Base-by-base conservation (phyloP, 306 rosid genomes). In the Mucuna pruriens region DNA sequence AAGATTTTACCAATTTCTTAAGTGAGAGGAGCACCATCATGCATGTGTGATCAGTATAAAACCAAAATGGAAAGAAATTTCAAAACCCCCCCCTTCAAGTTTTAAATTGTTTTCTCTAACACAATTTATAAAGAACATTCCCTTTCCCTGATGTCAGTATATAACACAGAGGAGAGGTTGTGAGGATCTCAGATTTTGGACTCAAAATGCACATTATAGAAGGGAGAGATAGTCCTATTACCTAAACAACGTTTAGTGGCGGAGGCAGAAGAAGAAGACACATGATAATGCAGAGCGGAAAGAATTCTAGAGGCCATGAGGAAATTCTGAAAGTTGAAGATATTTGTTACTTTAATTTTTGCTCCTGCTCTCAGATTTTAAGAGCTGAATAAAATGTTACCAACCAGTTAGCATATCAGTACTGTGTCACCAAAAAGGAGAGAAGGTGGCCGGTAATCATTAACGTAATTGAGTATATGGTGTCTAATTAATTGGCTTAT, bases 291-390 rank as follows among this genome's bases (percentile, higher is more conserved):
- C 60, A 79, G 52, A 11, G 75, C 74, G 54, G 81, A 80, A 52
- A 85, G 78, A 69, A 67, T 48, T 74, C 67, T 33, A 72, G 71
- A 0, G 26, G 88, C 86, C 88, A 85, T 85, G 81, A 71, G 52
- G 36, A 40, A 39, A 11, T 68, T 68, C 26, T 44, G 46, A 16
- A 48, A 6, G 23, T 34, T 7, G 60, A 15, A 58, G 42, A 31
- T 2, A 34, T 23, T 19, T 16, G n/a, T 5, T 4, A 2, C 20
- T 49, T n/a, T 58, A n/a, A 9, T 49, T 55, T 55, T 17, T n/a
- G 4, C 9, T 15, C 44, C 23, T 62, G 44, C 22, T 2, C 69
- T 62, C 6, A 34, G 33, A 49, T 55, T 55, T 46, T 22, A 22
- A 38, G 55, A 71, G 40, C 72, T 57, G 46, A 13, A 48, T 20